Percentiles rank a stretch among this genome's conserved stretches.
These are phyloP conservation scores for Solanum verrucosum DNA, from an alignment of 257 asterid species.

Conservation along the genomic window DNA sequence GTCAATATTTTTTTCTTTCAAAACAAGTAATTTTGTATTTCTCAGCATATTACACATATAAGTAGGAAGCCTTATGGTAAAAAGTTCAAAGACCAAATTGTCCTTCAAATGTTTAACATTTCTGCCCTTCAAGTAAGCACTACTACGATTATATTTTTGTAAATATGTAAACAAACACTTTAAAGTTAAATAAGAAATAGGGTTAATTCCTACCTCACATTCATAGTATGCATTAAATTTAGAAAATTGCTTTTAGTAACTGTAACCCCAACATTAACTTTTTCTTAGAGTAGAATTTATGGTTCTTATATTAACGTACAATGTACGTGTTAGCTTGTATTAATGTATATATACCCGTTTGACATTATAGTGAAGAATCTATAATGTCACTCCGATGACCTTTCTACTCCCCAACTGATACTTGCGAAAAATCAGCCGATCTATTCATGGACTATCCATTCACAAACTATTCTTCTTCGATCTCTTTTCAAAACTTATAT, in stretches of 20 bases:
- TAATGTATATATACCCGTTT: background rate
- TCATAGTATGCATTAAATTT: background rate
- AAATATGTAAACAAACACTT: background rate
- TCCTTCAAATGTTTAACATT: background rate
- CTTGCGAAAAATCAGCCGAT: background rate
- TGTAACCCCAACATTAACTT: background rate
- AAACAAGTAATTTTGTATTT: background rate
- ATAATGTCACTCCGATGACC: background rate
- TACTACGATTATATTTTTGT: background rate
- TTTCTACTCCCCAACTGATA: background rate
- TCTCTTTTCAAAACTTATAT: background rate
- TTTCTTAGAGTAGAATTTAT: background rate
- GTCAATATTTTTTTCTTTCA: background rate
- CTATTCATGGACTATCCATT: background rate
- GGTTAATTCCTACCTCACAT: background rate
- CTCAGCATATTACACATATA: background rate
- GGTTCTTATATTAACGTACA: background rate
- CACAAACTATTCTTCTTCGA: background rate
- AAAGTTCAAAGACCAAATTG: background rate
- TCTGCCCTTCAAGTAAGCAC: background rate
- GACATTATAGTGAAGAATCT: background rate
- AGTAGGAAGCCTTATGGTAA: background rate
- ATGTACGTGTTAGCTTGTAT: background rate
- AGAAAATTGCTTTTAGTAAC: background rate
- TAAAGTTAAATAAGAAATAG: background rate